Conservation (phyloP, 192 early-diverging fungal genomes). For the Backusella australiensis region DNA sequence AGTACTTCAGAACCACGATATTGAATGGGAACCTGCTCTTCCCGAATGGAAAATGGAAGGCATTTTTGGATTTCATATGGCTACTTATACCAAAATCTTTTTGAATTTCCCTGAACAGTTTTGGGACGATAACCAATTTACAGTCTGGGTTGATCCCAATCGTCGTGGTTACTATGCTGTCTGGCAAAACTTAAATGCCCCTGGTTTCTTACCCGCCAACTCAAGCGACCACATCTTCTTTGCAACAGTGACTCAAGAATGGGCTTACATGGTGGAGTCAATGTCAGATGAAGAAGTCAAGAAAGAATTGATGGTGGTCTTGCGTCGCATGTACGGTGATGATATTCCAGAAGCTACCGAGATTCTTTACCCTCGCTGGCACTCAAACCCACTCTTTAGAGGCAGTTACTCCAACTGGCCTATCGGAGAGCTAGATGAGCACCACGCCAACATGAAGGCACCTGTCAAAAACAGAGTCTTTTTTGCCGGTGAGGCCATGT, state of each 20-base stretch:
- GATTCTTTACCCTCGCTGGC: slow-evolving; percentile 37
- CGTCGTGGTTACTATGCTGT: slow-evolving; percentile 25
- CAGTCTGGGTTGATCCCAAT: slow-evolving; percentile 33
- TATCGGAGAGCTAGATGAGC: slow-evolving; percentile 32
- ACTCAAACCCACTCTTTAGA: slow-evolving; percentile 35
- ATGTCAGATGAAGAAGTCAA: slow-evolving; percentile 26
- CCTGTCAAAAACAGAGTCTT: slow-evolving; percentile 33
- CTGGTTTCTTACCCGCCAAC: slow-evolving; percentile 28
- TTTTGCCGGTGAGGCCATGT: slow-evolving; percentile 41
- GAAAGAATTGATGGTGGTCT: slow-evolving; percentile 27
- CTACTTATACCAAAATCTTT: slow-evolving; percentile 42
- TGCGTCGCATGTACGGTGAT: slow-evolving; percentile 33
- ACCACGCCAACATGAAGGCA: slow-evolving; percentile 38
- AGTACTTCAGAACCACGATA: slow-evolving; percentile 35
- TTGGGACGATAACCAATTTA: slow-evolving; percentile 39
- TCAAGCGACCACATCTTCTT: slow-evolving; percentile 30
- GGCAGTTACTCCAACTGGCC: slow-evolving; percentile 44
- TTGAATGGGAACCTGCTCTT: slow-evolving; percentile 28
- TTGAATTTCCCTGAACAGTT: slow-evolving; percentile 34
- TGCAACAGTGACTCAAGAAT: slow-evolving; percentile 33
- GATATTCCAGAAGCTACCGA: slow-evolving; percentile 27
- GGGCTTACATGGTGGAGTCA: slow-evolving; percentile 25
- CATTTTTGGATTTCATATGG: slow-evolving; percentile 39
- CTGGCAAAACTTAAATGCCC: slow-evolving; percentile 36
- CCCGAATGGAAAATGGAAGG: slow-evolving; percentile 41